These are phyloP conservation scores for Scutellaria minor DNA, from an alignment of 257 asterid species.

Conservation along the genomic window DNA sequence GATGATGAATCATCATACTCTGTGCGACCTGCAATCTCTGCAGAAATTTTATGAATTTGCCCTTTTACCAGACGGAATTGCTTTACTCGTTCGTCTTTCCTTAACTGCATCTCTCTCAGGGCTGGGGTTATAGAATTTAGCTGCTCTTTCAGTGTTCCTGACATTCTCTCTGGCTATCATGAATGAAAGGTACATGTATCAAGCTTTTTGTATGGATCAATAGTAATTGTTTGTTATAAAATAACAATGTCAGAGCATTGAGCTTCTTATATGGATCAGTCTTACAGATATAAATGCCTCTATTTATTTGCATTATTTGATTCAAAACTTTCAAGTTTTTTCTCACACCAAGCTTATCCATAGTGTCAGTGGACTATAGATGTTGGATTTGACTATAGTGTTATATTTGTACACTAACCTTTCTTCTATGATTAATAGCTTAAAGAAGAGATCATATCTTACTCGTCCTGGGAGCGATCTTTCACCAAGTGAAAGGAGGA, in stretches of 20 bases:
- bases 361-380: background rate
- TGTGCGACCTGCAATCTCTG: conserved; percentile 82
- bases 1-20: conserved; percentile 73
- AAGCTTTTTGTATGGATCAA: conserved; percentile 22
- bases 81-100: conserved; percentile 81
- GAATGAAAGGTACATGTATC: conserved; percentile 35
- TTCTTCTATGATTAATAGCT: background rate
- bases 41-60: conserved; percentile 79
- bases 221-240: conserved; percentile 3
- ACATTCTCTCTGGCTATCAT: conserved; percentile 91
- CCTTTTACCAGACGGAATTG: conserved; percentile 81
- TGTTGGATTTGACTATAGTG: background rate
- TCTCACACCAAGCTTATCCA: background rate
- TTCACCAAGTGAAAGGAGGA: conserved; percentile 89
- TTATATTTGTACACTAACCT: background rate
- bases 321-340: conserved; percentile 8
- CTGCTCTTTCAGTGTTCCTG: conserved; percentile 87
- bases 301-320: background rate
- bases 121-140: conserved; percentile 83
- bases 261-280: background rate
- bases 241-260: conserved; percentile 1
- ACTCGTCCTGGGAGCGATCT: conserved; percentile 94
- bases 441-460: conserved; percentile 30
- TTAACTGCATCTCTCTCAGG: conserved; percentile 80
- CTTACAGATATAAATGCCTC: background rate